Percentiles rank a stretch among this genome's conserved stretches.
Conservation (phyloP, 371 early-diverging fungal genomes). For the Saksenaea vasiformis region DNA sequence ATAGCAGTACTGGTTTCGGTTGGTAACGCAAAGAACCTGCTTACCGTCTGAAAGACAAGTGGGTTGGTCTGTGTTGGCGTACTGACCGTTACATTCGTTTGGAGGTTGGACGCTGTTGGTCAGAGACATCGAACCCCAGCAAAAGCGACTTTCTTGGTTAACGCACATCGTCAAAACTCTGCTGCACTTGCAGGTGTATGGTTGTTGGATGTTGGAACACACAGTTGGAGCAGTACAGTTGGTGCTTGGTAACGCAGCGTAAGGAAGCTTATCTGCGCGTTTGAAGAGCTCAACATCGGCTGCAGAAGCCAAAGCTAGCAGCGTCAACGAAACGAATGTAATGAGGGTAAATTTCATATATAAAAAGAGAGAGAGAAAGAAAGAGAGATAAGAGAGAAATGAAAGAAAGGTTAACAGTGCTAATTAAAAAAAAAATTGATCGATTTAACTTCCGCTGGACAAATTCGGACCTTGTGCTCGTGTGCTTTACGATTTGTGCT, state of each 20-base stretch:
- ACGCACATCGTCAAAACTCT: conserved; percentile 33
- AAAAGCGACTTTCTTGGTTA: conserved; percentile 29
- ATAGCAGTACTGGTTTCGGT: conserved; percentile 45
- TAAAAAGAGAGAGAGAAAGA: conserved; percentile 8
- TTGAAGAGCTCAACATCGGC: conserved; percentile 18
- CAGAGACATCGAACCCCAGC: conserved; percentile 44
- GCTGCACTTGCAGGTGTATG: conserved; percentile 38
- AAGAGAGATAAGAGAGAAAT: conserved; percentile 11
- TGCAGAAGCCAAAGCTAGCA: conserved; percentile 15
- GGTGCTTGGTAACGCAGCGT: conserved; percentile 30
- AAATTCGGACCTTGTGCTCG: conserved; percentile 3
- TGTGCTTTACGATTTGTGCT: not conserved
- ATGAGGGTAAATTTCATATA: conserved; percentile 22
- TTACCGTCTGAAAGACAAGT: conserved; percentile 39
- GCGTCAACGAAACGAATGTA: not conserved
- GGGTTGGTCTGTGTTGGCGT: conserved; percentile 25
- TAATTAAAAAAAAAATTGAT: not conserved
- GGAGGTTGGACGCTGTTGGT: conserved; percentile 29
- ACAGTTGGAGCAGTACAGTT: conserved; percentile 29
- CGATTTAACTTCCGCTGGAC: not conserved
- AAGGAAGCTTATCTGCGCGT: conserved; percentile 44
- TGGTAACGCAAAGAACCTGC: conserved; percentile 45
- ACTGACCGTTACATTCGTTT: conserved; percentile 23
- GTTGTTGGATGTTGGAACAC: conserved; percentile 31
- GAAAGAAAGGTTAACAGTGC: not conserved